A percentile compares a stretch with the other conserved stretches of the same genome.
Evolutionary conservation across 768 basidiomycete genomes (phyloP).

Genomic region (Strobilomyces echinocephalus): DNA sequence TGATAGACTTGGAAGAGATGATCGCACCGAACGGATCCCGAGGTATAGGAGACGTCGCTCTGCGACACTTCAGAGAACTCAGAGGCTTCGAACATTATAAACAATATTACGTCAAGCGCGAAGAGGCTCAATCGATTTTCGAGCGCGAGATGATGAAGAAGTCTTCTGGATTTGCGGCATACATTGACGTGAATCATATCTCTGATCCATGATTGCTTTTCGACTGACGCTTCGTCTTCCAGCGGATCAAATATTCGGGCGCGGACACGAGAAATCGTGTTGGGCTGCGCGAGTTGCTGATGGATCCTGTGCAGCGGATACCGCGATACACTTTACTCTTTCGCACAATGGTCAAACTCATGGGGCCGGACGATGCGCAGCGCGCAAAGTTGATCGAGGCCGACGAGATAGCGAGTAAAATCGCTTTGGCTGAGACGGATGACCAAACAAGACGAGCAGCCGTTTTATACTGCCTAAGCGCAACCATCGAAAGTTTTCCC

Average conservation of each 20-base stretch:
- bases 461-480: conserved; percentile 78
- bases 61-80: conserved; percentile 81
- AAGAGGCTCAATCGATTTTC: conserved; percentile 87
- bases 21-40: conserved; percentile 52
- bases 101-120: conserved; percentile 87
- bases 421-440: conserved; percentile 88
- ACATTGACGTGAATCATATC: conserved; percentile 68
- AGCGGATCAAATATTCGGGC: conserved; percentile 86
- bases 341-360: conserved; percentile 87
- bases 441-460: conserved; percentile 87
- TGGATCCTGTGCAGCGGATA: conserved; percentile 96
- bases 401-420: conserved; percentile 81
- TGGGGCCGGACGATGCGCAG: conserved; percentile 75
- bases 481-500: conserved; percentile 88
- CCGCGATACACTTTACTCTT: conserved; percentile 92
- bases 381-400: conserved; percentile 77
- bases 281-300: conserved; percentile 84
- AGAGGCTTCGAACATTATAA: conserved; percentile 88
- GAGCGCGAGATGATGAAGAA: conserved; percentile 77
- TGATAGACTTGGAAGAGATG: conserved; percentile 80
- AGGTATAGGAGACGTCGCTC: conserved; percentile 74
- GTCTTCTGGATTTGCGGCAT: conserved; percentile 76
- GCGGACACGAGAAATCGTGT: conserved; percentile 73
- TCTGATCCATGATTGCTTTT: conserved; percentile 8
- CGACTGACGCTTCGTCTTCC: conserved; percentile 5